Conservation (phyloP, 1,284 basidiomycete species). For the Schizophyllum commune region DNA sequence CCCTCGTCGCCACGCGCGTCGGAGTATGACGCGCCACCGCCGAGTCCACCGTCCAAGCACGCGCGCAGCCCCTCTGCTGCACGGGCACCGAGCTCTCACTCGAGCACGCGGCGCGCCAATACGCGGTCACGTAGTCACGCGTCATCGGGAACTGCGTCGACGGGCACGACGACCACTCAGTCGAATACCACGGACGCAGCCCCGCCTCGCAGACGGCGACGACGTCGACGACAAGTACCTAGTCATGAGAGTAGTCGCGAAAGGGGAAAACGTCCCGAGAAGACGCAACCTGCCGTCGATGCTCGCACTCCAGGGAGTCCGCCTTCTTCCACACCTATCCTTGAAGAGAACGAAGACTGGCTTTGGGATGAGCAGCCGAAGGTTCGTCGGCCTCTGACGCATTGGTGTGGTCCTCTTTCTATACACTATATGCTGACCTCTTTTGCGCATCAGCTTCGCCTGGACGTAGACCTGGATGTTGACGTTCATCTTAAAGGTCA, state of each 20-base stretch:
- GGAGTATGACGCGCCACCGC: background rate
- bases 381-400: background rate
- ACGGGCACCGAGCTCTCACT: background rate
- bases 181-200: background rate
- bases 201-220: background rate
- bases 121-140: background rate
- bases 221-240: no score
- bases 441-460: conserved; percentile 11
- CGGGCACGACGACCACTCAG: background rate
- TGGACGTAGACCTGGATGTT: conserved; percentile 22
- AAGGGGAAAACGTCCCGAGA: conserved; percentile 8
- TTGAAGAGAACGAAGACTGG: background rate
- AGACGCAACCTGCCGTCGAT: background rate
- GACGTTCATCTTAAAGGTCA: conserved; percentile 20
- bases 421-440: background rate
- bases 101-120: background rate
- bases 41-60: background rate
- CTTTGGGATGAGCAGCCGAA: conserved; percentile 2
- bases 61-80: no score
- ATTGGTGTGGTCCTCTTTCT: conserved; percentile 4
- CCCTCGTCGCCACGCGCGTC: background rate
- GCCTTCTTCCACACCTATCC: background rate
- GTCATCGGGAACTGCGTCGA: background rate
- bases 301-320: background rate
- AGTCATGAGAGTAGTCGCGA: conserved; percentile 3